Base-by-base conservation (phyloP, 2,329 filamentous ascomycete genomes). In the Ceratocystis diversiconidia region DNA sequence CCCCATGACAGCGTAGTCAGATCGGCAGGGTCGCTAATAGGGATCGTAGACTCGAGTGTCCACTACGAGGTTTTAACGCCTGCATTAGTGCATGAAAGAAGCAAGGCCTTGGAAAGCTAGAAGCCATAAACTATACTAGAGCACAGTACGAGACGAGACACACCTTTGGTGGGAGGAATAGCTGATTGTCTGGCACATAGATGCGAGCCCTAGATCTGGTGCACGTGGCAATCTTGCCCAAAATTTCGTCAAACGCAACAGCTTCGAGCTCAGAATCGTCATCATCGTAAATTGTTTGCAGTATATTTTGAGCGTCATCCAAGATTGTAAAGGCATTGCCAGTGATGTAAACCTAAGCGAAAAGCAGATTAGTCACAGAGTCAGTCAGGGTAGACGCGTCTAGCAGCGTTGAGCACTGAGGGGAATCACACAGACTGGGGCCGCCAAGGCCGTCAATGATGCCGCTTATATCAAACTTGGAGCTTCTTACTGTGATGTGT, bases 271-370 rank as follows among this genome's bases (percentile, higher is more conserved):
- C 73, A 17, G 77, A 80, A 28, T 85, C 79, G 72, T 95, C 87
- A 72, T 94, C 87, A 72, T 94, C 86, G 77, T 96, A 95, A 70
- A 95, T 87, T 3, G 92, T 96, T 75, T 99, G 94, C 43, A 96
- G 76, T 69, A 96, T 83, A 65, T 83, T 83, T 68, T 86, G 80
- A 63, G 89, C 83, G 62, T 85, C 87, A 72, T 84, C 82, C 70
- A 97, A 85, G 71, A 99, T 86, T 64, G 94, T 85, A 69, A 97
- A 84, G 68, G 90, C 90, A 75, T 87, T 89, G 72, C 92, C 92
- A 68, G 89, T 94, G 70, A 96, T 88, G 76, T 97, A 99, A 63
- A 85, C 84, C 90, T 95, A 72, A 41, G 61, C 64, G 68, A 48
- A 50, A 50, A 10, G 30, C 8, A 3, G 15, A 50, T 52, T 36